Base-by-base conservation (phyloP, 257 asterid genomes). In the Solanum acaule region DNA sequence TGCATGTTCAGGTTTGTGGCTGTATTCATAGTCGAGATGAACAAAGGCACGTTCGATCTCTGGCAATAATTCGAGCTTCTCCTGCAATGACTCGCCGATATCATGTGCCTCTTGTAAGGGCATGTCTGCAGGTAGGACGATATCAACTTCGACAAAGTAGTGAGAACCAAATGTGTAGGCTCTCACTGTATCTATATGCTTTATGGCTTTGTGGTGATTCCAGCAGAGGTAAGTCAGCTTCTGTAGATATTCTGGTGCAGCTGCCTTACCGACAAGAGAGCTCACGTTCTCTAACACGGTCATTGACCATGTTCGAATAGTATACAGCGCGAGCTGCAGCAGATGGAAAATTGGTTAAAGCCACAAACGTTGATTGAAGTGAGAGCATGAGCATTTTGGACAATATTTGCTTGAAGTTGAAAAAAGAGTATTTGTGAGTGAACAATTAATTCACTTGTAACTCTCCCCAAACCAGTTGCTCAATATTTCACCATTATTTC, bases 221-320 rank as follows among this genome's bases (percentile, higher is more conserved):
- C 94, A 93, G 82, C 94, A 93, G 35, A 93, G 93, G 89, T 93
- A 93, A 25, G 94, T 93, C 86, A 93, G 91, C 88, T 93, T 93
- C 46, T 93, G 94, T 31, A 93, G 83, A 68, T 88, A 93, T 67
- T 91, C 94, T 33, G 94, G 94, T 70, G 94, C 88, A 40, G 94
- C 94, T 59, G 94, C 89, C 88, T 87, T 90, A 76, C 94, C 94
- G 3, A 93, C 89, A 1, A 93, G 94, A 72, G 94, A 93, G 84
- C 86, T 91, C 33, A 93, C 94, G 15, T 93, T 93, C 90, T 93
- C 94, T 87, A 93, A n/a, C 56, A 93, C 94, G 0, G 94, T 93
- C 84, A 89, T 84, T 40, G 93, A 93, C 94, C 94, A 93, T 2
- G 94, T 93, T 40, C 94, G 92, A 84, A 93, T 93, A 56, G 94